Evolutionary conservation across 306 rosid species (phyloP).

Genomic region (Argentina anserina): DNA sequence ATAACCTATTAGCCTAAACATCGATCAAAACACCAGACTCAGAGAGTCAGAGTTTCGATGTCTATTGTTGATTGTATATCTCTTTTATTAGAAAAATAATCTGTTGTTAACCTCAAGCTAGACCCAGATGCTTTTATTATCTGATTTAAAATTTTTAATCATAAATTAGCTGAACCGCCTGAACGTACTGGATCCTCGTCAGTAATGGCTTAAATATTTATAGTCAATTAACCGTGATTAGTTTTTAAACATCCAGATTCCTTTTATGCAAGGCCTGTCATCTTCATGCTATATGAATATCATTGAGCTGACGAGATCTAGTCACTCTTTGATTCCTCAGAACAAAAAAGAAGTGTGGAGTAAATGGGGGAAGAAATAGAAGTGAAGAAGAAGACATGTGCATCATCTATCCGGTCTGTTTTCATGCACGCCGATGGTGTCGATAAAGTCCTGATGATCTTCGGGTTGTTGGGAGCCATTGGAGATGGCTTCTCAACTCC

Average conservation of each 20-base stretch:
- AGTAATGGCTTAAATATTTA: background rate
- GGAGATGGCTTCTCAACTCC: constrained; percentile 68
- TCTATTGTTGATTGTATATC: no score
- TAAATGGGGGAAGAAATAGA: constrained; percentile 10
- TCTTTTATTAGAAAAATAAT: no score
- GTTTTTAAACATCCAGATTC: background rate
- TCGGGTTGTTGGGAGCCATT: constrained; percentile 60
- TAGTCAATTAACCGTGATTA: background rate
- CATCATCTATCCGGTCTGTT: constrained; percentile 41
- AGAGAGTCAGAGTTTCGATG: no score
- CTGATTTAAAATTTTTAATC: background rate
- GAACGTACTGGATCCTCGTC: background rate
- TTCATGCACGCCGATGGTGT: constrained; percentile 68
- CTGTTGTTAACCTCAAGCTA: no score
- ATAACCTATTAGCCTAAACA: no score
- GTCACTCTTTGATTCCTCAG: background rate
- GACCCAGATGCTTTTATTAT: no score
- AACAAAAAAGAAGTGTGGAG: constrained; percentile 1
- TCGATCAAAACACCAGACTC: background rate
- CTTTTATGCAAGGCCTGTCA: background rate
- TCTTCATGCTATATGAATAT: background rate
- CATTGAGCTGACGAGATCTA: background rate
- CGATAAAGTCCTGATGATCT: constrained; percentile 50
- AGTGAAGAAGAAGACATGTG: constrained; percentile 27
- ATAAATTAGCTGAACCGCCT: background rate